phyloP scores from a whole-genome alignment of 1,284 basidiomycete genomes.

The Ceratobasidium sp. region DNA sequence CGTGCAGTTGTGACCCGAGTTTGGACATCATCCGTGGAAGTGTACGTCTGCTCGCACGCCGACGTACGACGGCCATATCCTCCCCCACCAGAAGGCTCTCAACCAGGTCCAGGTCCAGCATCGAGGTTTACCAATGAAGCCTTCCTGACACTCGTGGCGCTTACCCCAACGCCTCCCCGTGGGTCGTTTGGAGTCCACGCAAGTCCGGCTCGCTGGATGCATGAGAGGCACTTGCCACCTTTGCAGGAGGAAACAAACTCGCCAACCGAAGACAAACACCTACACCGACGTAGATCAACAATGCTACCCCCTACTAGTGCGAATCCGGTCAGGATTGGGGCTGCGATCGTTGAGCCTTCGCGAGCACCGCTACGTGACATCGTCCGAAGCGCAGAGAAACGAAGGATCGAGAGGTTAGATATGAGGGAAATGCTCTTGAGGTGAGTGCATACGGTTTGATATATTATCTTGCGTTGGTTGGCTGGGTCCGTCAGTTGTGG shows the following conservation, averaged over 20 bases:
- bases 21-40: conserved; percentile 41
- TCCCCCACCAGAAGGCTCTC: not conserved
- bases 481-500: conserved; percentile 8
- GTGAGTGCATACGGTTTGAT: conserved; percentile 24
- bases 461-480: not conserved
- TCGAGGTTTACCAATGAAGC: conserved; percentile 41
- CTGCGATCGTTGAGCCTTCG: conserved; percentile 10
- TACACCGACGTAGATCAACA: not conserved
- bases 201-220: not conserved
- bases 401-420: conserved; percentile 35
- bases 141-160: conserved; percentile 40
- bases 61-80: conserved; percentile 35
- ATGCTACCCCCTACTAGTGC: conserved; percentile 8
- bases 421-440: conserved; percentile 38
- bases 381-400: conserved; percentile 30
- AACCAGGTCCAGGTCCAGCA: conserved; percentile 22
- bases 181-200: not conserved
- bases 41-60: conserved; percentile 41
- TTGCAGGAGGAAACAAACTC: conserved; percentile 3
- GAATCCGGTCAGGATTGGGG: conserved; percentile 13
- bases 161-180: conserved; percentile 21
- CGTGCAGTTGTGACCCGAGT: conserved; percentile 39
- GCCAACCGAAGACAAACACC: not conserved
- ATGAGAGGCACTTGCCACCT: conserved; percentile 1
- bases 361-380: conserved; percentile 19